Base-by-base conservation (phyloP, 805 yeast genomes). In the Isabelozyma pseudorhagii region DNA sequence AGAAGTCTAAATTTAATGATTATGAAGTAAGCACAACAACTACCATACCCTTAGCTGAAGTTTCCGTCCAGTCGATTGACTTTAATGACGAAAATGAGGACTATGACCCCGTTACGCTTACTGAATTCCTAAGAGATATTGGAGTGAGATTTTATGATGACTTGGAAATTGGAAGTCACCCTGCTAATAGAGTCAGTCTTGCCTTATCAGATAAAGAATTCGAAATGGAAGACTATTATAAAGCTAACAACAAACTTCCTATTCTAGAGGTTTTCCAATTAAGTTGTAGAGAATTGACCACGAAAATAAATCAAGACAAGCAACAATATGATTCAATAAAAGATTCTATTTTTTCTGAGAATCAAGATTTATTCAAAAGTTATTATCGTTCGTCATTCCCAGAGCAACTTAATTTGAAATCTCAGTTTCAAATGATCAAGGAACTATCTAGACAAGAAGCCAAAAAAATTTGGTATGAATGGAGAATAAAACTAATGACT, bases 401-500 rank as follows among this genome's bases (percentile, higher is more conserved):
- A 38, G 77, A 71, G 6, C 72, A 71, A 53, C 63, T 67, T 40
- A 56, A 61, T 1, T 71, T 82, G 73, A 74, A 72, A 38, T 64
- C 75, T n/a, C 79, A 79, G 51, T 71, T 83, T 45, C 63, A 74
- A 50, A 50, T 76, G 10, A 66, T 83, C 41, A 81, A 81, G 57
- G 77, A 73, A 29, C 78, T 66, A 50, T 72, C 87, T 0, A 69
- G 82, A 29, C 68, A 75, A 29, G 80, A 79, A 56, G 81, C 88
- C 0, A 73, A 70, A 50, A 75, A 73, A 38, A 77, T 78, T 0
- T 84, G 89, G 88, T 80, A 79, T 54, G 78, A 75, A 45, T 84
- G 89, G 90, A 67, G 88, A 51, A 60, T 69, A 10, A 80, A 80
- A 52, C 72, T 83, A 44, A 58, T 79, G 5, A 67, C 69, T 21